phyloP scores from a whole-genome alignment of 129 eudicot genomes.

The Chrysanthemum seticuspe region DNA sequence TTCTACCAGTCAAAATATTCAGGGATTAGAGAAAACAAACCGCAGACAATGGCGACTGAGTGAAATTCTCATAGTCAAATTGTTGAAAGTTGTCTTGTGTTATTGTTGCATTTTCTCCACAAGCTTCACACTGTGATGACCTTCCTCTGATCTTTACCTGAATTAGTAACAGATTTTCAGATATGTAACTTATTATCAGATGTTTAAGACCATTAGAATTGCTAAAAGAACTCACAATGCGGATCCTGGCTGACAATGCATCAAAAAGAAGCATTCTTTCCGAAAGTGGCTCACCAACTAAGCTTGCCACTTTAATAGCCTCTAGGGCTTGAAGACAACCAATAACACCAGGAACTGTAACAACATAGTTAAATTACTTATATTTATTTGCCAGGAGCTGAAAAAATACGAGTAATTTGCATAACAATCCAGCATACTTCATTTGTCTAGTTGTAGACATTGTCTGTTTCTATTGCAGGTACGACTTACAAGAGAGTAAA shows the following conservation, averaged over 20 bases:
- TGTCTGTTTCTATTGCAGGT: no score
- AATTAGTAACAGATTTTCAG: slow-evolving; percentile 6
- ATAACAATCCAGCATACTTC: no score
- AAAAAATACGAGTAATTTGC: background rate
- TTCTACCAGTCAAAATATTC: background rate
- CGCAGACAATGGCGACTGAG: slow-evolving; percentile 72
- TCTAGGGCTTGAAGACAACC: slow-evolving; percentile 97
- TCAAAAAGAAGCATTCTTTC: slow-evolving; percentile 92
- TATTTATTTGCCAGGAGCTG: background rate
- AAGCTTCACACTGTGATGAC: slow-evolving; percentile 76
- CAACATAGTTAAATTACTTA: background rate
- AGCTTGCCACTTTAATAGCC: slow-evolving; percentile 83
- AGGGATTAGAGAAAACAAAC: slow-evolving; percentile 36
- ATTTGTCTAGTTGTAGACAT: no score
- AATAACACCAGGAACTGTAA: slow-evolving; percentile 90
- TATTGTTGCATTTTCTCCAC: slow-evolving; percentile 68
- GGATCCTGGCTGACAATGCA: slow-evolving; percentile 90
- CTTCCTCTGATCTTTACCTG: slow-evolving; percentile 95
- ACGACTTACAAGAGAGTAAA: no score
- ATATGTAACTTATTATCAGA: background rate
- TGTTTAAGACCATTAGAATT: background rate
- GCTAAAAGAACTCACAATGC: slow-evolving; percentile 53
- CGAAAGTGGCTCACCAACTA: slow-evolving; percentile 88
- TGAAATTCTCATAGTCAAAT: slow-evolving; percentile 88
- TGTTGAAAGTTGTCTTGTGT: slow-evolving; percentile 49